Base-by-base conservation (phyloP, 176 grass and related monocot genomes). In the Saccharum officinarum region DNA sequence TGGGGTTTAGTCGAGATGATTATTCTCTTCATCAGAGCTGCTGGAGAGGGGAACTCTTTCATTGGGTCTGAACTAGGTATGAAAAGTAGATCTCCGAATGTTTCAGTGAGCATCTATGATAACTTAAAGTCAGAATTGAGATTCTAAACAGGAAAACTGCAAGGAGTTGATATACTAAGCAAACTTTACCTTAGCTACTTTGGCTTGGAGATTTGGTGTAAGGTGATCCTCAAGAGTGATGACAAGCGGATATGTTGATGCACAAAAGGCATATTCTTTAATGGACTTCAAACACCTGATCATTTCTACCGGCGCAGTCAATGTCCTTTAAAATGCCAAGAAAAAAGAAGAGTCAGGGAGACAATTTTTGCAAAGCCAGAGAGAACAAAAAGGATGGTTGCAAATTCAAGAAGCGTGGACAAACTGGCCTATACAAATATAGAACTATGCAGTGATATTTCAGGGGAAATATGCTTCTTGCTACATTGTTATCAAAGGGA, bases 1-100 rank as follows among this genome's bases (percentile, higher is more conserved):
- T 79, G 96, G 96, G 96, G 93, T 86, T 98, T 98, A 60, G 96
- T 98, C 37, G 96, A 98, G 81, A 98, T 95, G 50, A 98, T 98
- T 86, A 98, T 90, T 37, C 44, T 91, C 20, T 73, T 86, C 84
- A 94, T 92, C 57, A 98, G 86, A 90, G 86, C 54, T 85, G 94
- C 86, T 68, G 96, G 96, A 90, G 96, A 98, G 25, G 96, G 96
- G 52, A 98, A 91, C 87, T 94, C 96, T 63, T 90, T 92, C 87
- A 91, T 44, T 73, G 80, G 54, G 47, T 98, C 91, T 41, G 83
- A 77, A 81, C 69, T 72, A 46, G 96, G 96, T 49, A 83, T 31
- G 39, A 87, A 95, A 78, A 98, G 83, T 64, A 98, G 85, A 74
- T 92, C 90, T 77, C 92, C 92, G 38, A 94, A 97, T 66, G 92